Evolutionary conservation across 139 green algal genomes (phyloP).

Genomic region (Chlamydomonas sp.): DNA sequence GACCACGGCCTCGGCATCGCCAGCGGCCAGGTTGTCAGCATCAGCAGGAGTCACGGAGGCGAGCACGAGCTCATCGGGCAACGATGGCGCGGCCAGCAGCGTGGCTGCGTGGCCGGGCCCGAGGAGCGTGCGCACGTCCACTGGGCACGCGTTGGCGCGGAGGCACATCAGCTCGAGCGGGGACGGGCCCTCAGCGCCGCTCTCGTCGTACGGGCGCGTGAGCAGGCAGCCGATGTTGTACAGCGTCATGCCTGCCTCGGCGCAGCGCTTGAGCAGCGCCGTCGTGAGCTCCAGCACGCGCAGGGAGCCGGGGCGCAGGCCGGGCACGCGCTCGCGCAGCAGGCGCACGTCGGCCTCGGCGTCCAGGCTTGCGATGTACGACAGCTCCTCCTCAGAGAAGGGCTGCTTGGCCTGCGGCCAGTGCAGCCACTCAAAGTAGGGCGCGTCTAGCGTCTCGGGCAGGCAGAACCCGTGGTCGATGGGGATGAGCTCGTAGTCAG

Average conservation of each 20-base stretch:
- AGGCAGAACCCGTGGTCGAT: slow-evolving; percentile 99
- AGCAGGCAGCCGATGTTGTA: slow-evolving; percentile 82
- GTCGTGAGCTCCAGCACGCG: slow-evolving; percentile 84
- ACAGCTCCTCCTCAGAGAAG: slow-evolving; percentile 63
- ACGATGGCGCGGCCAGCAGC: too few species aligned
- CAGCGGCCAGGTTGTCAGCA: too few species aligned
- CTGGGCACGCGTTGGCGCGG: slow-evolving; percentile 21
- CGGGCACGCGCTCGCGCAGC: background rate
- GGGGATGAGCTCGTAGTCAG: slow-evolving; percentile 64
- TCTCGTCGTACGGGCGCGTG: slow-evolving; percentile 69
- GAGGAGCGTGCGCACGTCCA: too few species aligned
- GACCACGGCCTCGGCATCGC: too few species aligned
- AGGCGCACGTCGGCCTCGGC: slow-evolving; percentile 30
- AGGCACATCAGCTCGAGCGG: slow-evolving; percentile 73
- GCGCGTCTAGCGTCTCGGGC: slow-evolving; percentile 86
- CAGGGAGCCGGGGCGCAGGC: slow-evolving; percentile 75
- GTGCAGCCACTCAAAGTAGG: slow-evolving; percentile 98
- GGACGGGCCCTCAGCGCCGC: slow-evolving; percentile 74
- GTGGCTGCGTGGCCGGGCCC: too few species aligned
- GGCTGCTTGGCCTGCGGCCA: slow-evolving; percentile 74
- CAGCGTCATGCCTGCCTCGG: slow-evolving; percentile 69
- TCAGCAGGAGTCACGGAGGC: too few species aligned
- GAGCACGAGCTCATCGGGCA: too few species aligned
- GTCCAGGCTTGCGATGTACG: slow-evolving; percentile 75
- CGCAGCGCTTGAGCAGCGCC: slow-evolving; percentile 73